Percentiles rank a stretch among this genome's conserved stretches.
Evolutionary conservation across 768 basidiomycete genomes (phyloP).

Genomic region (Tephrocybe sp.): DNA sequence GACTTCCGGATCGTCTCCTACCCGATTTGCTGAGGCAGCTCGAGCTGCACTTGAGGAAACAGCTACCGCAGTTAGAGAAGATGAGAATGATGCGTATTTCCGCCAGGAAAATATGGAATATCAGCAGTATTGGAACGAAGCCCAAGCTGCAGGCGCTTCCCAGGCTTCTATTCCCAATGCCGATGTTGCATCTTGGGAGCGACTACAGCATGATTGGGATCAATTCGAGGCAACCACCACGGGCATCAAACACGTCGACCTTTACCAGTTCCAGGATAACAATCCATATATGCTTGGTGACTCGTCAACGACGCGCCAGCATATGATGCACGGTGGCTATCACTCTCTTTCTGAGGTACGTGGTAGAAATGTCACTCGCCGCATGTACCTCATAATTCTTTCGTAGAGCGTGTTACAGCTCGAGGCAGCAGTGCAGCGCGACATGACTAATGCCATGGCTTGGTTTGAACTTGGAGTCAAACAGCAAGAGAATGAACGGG

Average conservation of each 20-base stretch:
- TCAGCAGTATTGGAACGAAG: constrained; percentile 44
- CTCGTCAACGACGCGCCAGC: constrained; percentile 49
- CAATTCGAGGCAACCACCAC: constrained; percentile 69
- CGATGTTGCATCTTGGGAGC: constrained; percentile 52
- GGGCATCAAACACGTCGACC: constrained; percentile 53
- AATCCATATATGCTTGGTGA: constrained; percentile 78
- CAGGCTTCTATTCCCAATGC: constrained; percentile 15
- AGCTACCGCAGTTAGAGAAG: constrained; percentile 19
- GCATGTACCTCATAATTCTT: constrained; percentile 14
- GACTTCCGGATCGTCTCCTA: constrained; percentile 2
- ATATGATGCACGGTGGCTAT: constrained; percentile 33
- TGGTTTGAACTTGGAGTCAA: constrained; percentile 96
- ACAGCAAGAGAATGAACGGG: constrained; percentile 97
- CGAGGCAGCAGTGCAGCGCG: constrained; percentile 84
- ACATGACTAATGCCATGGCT: constrained; percentile 63
- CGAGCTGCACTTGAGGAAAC: constrained; percentile 1
- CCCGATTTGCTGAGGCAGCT: constrained; percentile 8
- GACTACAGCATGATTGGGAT: constrained; percentile 78
- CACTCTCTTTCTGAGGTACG: constrained; percentile 42
- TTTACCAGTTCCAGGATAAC: constrained; percentile 71
- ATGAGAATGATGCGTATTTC: constrained; percentile 67
- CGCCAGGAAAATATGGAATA: constrained; percentile 70
- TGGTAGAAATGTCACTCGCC: constrained; percentile 1
- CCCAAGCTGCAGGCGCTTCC: constrained; percentile 18
- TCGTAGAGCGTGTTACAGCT: constrained; percentile 79